Percentiles rank a stretch among this genome's conserved stretches.
Evolutionary conservation across 164 flowering plant species (phyloP).

Genomic region (Berberis thunbergii): DNA sequence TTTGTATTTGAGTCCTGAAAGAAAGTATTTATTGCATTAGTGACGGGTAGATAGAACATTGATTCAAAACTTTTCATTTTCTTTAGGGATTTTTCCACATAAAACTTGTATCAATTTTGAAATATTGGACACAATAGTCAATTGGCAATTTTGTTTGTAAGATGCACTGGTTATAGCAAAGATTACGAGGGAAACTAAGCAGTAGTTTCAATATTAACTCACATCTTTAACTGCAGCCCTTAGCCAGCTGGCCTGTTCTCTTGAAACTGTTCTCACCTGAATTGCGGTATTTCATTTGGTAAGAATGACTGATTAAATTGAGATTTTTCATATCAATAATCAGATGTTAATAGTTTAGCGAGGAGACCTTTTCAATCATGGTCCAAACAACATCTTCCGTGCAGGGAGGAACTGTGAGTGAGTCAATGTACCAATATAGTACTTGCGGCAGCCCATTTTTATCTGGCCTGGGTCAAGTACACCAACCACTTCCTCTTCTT

Average conservation of each 20-base stretch:
- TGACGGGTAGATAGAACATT: neutral
- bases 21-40: neutral
- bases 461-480: slow-evolving; percentile 31
- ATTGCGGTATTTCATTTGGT: neutral
- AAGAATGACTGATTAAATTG: neutral
- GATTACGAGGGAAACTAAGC: neutral
- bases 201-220: slow-evolving; percentile 9
- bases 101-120: neutral
- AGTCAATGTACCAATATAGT: slow-evolving; percentile 10
- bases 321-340: neutral
- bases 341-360: neutral
- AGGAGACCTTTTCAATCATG: slow-evolving; percentile 16
- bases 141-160: too few species aligned
- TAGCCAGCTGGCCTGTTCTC: slow-evolving; percentile 18
- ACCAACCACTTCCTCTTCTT: slow-evolving; percentile 18
- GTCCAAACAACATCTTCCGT: slow-evolving; percentile 29
- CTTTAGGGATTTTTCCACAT: neutral
- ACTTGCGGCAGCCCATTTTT: slow-evolving; percentile 15
- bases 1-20: slow-evolving; percentile 1
- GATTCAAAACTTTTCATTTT: neutral
- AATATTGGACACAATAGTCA: too few species aligned
- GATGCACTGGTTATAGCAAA: too few species aligned
- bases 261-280: slow-evolving; percentile 25
- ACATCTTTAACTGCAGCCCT: slow-evolving; percentile 28
- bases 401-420: slow-evolving; percentile 30